Evolutionary conservation across 345 rosid species (phyloP), one percentile per base, ranked within the genome.

Genomic region (Ceriops zippeliana): DNA sequence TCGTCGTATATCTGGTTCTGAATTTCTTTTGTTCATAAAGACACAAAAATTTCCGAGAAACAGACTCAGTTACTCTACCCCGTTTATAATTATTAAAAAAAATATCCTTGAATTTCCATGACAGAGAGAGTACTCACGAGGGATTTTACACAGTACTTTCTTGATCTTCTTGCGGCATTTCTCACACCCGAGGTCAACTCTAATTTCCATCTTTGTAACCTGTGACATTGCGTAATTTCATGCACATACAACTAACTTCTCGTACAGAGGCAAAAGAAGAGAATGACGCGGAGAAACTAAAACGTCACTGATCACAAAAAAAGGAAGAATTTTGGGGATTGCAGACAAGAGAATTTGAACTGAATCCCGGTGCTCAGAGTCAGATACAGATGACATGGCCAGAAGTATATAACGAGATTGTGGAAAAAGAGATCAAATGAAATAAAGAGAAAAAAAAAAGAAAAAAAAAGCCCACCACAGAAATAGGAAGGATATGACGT

Each of bases 141-240:
- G 24, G 24, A 22, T 22, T 22, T 22, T 22, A 22, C 24, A 22
- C 24, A 22, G 24, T 22, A 0, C 24, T 22, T 83, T 85, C 87
- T 86, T 93, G 62, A 93, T 90, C 78, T 89, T 91, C 83, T 63
- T 78, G 82, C 71, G 78, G 79, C 98, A 93, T 66, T 81, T 78
- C 4, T 49, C 22, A 62, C 98, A 93, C 27, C 77, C 82, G 27
- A 93, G 92, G 75, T 90, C 91, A 21, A 86, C 96, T 67, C 82
- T 79, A 58, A 92, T 75, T 82, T 73, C 78, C 98, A 92, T 90
- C 53, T 5, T 65, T 19, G 91, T 87, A 13, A 80, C 91, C 92
- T 92, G 75, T 49, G 61, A 49, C 24, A 62, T 16, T 1, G 69
- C 16, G 34, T 42, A 42, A 42, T 11, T 42, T 42, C 49, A 42